Percentiles rank a stretch among this genome's conserved stretches.
Conservation (phyloP, 805 yeast genomes). For the Candida easanensis region DNA sequence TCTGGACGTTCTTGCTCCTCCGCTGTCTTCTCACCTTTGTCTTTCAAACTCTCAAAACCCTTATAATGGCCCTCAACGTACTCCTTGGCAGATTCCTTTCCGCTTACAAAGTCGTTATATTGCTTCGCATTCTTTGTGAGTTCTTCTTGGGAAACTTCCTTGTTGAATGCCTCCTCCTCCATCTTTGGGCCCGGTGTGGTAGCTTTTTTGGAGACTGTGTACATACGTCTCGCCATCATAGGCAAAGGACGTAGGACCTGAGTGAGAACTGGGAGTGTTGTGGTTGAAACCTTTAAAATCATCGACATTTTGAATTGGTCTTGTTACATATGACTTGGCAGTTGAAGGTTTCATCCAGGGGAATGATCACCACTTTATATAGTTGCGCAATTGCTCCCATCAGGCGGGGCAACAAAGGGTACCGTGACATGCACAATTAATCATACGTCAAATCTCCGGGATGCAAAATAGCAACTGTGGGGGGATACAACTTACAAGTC, state of each 20-base stretch:
- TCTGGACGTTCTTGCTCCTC: conserved; percentile 28
- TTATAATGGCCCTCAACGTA: conserved; percentile 9
- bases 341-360: no score
- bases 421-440: no score
- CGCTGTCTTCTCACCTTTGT: conserved; percentile 22
- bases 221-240: not conserved
- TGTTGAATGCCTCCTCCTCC: conserved; percentile 16
- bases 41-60: conserved; percentile 20
- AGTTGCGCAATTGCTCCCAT: no score
- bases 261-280: not conserved
- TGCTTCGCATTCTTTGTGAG: conserved; percentile 8
- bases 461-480: no score
- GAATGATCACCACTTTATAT: no score
- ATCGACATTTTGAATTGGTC: not conserved
- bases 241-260: not conserved
- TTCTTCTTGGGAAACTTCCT: conserved; percentile 16
- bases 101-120: conserved; percentile 10
- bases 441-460: no score
- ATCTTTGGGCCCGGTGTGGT: not conserved
- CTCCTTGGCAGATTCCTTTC: conserved; percentile 4
- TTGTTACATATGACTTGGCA: no score
- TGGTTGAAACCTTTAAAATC: not conserved
- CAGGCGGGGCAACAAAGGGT: no score
- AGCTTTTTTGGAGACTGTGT: conserved; percentile 4
- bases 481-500: no score